phyloP scores from a whole-genome alignment of 2,329 filamentous ascomycete genomes.

The Huntiella moniliformis region DNA sequence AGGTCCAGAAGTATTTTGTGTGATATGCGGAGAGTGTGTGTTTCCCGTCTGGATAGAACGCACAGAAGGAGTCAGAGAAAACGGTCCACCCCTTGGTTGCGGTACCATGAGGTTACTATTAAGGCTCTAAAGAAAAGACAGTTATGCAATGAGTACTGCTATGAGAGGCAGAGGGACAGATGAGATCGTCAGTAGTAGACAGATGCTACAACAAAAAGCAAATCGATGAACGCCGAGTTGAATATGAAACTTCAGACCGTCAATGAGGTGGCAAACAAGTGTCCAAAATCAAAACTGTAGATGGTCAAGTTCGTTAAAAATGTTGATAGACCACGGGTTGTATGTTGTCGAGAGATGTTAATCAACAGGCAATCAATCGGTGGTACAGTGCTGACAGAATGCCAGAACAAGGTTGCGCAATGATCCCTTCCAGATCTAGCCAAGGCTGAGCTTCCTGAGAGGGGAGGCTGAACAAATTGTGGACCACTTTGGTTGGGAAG shows the following conservation, averaged over 20 bases:
- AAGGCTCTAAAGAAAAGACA: conserved; percentile 1
- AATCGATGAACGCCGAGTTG: too few species aligned
- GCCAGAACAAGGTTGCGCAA: too few species aligned
- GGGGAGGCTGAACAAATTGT: conserved; percentile 1
- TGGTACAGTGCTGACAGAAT: too few species aligned
- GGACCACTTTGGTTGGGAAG: not conserved
- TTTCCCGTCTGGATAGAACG: conserved; percentile 37
- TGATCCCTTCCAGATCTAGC: not conserved
- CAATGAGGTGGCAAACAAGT: too few species aligned
- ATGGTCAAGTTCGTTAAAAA: too few species aligned
- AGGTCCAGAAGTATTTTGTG: conserved; percentile 28
- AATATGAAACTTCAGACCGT: too few species aligned
- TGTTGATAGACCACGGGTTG: too few species aligned
- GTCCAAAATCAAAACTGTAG: too few species aligned
- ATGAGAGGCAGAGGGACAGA: not conserved
- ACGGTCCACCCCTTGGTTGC: conserved; percentile 43
- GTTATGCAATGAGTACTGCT: not conserved
- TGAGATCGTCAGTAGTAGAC: not conserved
- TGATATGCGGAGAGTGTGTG: conserved; percentile 37
- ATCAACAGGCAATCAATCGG: too few species aligned
- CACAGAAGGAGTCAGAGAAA: conserved; percentile 38
- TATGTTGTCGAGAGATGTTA: too few species aligned
- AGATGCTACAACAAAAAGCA: not conserved
- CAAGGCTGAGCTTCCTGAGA: not conserved
- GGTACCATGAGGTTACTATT: conserved; percentile 33